These are phyloP conservation scores for Coprinopsis cinerea DNA, from an alignment of 768 basidiomycete genomes.

Conservation along the genomic window DNA sequence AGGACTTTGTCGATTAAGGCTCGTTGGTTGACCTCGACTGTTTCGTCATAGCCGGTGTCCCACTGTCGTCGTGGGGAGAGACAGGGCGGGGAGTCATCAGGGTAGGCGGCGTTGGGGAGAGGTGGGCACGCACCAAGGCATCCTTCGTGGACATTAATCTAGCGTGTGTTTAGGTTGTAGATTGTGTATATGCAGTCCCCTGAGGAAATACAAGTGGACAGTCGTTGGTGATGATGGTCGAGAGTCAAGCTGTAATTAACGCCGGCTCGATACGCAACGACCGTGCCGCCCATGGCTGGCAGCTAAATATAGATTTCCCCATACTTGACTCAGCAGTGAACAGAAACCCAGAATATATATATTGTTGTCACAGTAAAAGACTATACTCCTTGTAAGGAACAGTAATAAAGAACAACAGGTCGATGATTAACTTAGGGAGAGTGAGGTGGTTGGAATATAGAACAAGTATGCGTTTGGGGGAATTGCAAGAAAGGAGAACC, in stretches of 20 bases:
- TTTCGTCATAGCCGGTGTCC: constrained; percentile 64
- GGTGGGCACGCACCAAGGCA: constrained; percentile 7
- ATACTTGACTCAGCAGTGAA: too few relatives aligned
- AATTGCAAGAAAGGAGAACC: not conserved
- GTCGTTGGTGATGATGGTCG: not conserved
- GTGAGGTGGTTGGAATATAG: too few relatives aligned
- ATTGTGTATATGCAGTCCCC: not conserved
- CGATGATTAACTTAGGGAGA: too few relatives aligned
- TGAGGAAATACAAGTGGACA: not conserved
- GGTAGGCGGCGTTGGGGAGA: constrained; percentile 14
- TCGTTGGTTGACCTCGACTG: constrained; percentile 89
- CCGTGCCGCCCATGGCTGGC: too few relatives aligned
- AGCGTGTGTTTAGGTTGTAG: too few relatives aligned
- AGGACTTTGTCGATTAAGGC: constrained; percentile 97
- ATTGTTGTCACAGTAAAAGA: too few relatives aligned
- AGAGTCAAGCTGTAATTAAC: not conserved
- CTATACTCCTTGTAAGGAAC: too few relatives aligned
- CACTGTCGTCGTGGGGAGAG: constrained; percentile 26
- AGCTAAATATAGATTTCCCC: too few relatives aligned
- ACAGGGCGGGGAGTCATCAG: not conserved
- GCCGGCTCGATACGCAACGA: not conserved
- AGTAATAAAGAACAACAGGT: too few relatives aligned
- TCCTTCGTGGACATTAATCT: constrained; percentile 11
- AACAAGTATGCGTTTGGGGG: too few relatives aligned
- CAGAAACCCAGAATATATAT: too few relatives aligned